phyloP scores from a whole-genome alignment of 2,329 filamentous ascomycete species.

The Hypoxylon sp. region DNA sequence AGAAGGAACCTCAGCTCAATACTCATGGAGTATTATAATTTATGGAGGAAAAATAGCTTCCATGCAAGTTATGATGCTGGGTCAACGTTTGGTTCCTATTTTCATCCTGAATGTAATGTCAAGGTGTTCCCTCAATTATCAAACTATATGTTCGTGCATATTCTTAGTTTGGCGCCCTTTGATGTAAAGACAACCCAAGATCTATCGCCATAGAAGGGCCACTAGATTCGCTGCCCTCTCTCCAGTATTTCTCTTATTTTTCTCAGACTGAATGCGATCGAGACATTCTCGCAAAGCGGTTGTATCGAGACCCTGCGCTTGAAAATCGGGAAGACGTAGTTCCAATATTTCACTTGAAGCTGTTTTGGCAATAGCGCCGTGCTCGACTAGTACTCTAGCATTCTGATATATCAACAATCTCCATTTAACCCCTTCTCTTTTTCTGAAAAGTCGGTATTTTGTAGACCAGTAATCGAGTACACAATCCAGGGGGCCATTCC shows the following conservation, averaged over 20 bases:
- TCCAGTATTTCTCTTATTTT: not conserved
- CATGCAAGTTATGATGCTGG: not conserved
- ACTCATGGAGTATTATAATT: not conserved
- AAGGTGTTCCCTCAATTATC: too few species aligned
- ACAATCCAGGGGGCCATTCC: slow-evolving; percentile 1
- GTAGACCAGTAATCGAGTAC: not conserved
- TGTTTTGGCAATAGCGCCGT: not conserved
- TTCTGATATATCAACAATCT: not conserved
- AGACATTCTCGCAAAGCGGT: not conserved
- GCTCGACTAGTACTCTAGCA: not conserved
- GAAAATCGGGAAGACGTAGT: not conserved
- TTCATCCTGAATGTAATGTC: too few species aligned
- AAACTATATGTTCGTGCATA: not conserved
- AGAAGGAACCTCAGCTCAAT: slow-evolving; percentile 17
- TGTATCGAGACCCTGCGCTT: not conserved
- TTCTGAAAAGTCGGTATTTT: not conserved
- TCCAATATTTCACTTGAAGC: not conserved
- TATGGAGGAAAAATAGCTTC: not conserved
- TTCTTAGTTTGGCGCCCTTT: not conserved
- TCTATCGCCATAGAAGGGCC: not conserved
- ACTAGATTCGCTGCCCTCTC: not conserved
- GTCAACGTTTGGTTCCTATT: not conserved
- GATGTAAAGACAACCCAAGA: not conserved
- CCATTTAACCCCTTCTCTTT: not conserved
- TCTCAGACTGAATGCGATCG: not conserved